A percentile compares a stretch with the other conserved stretches of the same genome.
Conservation (phyloP, 768 basidiomycete genomes). For the Lepiota venenata region DNA sequence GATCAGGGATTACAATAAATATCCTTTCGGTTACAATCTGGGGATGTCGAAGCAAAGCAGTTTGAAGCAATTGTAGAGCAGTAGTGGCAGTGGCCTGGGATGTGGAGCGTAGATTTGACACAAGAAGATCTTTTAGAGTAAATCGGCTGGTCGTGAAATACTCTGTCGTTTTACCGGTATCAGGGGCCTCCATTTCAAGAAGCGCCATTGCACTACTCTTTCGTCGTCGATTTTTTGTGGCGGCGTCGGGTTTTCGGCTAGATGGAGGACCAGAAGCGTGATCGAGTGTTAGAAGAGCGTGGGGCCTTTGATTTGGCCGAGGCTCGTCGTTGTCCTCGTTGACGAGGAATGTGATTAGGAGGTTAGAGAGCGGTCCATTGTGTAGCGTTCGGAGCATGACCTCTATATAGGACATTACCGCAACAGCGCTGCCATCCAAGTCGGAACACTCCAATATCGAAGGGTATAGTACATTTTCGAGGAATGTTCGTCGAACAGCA, state of each 20-base stretch:
- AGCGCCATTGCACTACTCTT: slow-evolving; percentile 91
- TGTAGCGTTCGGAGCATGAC: slow-evolving; percentile 77
- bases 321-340: slow-evolving; percentile 81
- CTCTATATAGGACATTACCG: slow-evolving; percentile 94
- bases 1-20: slow-evolving; percentile 65
- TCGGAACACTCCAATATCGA: slow-evolving; percentile 93
- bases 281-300: slow-evolving; percentile 44
- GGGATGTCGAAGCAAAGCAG: slow-evolving; percentile 70
- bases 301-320: slow-evolving; percentile 35
- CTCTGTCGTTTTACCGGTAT: slow-evolving; percentile 63
- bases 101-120: slow-evolving; percentile 72
- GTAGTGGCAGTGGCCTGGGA: slow-evolving; percentile 65
- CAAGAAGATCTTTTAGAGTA: slow-evolving; percentile 85
- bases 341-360: slow-evolving; percentile 76
- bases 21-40: slow-evolving; percentile 62
- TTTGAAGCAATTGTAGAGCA: slow-evolving; percentile 77
- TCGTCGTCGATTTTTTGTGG: slow-evolving; percentile 50
- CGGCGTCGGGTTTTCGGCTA: slow-evolving; percentile 28
- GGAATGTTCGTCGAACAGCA: slow-evolving; percentile 79
- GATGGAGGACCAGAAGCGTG: slow-evolving; percentile 30
- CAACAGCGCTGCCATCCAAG: slow-evolving; percentile 90
- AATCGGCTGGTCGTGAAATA: slow-evolving; percentile 91
- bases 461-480: slow-evolving; percentile 92
- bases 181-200: slow-evolving; percentile 81
- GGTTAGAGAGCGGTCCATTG: slow-evolving; percentile 62